A percentile compares a stretch with the other conserved stretches of the same genome.
phyloP scores from a whole-genome alignment of 1,139 yeast species.

The Candida pseudoviswanathii region DNA sequence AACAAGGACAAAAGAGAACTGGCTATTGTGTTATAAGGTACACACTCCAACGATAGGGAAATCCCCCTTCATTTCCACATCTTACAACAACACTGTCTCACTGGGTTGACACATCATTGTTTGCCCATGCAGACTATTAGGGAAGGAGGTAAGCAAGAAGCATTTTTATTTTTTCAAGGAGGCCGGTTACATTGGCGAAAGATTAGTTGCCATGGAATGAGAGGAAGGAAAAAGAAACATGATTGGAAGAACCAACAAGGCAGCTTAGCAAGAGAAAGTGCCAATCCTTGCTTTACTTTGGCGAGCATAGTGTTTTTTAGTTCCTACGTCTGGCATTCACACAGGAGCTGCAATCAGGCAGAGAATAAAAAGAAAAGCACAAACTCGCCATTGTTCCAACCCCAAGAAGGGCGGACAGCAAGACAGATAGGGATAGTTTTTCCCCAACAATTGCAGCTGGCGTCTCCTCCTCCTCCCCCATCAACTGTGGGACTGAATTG shows the following conservation, averaged over 20 bases:
- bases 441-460: too few relatives aligned
- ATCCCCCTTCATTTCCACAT: background rate
- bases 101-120: background rate
- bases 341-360: background rate
- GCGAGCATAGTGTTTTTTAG: background rate
- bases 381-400: too few relatives aligned
- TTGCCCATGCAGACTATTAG: background rate
- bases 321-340: background rate
- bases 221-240: background rate
- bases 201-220: background rate
- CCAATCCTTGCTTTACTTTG: background rate
- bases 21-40: background rate
- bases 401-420: too few relatives aligned
- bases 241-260: background rate
- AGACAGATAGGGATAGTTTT: background rate
- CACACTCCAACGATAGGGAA: background rate
- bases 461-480: too few relatives aligned
- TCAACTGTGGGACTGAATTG: too few relatives aligned
- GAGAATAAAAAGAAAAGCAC: background rate
- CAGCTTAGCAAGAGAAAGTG: background rate
- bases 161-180: background rate
- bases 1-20: too few relatives aligned
- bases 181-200: slow-evolving; percentile 1
- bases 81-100: background rate
- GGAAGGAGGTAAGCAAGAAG: background rate